Evolutionary conservation across 1,284 basidiomycete species (phyloP).

Genomic region (Apiotrichum gracile): DNA sequence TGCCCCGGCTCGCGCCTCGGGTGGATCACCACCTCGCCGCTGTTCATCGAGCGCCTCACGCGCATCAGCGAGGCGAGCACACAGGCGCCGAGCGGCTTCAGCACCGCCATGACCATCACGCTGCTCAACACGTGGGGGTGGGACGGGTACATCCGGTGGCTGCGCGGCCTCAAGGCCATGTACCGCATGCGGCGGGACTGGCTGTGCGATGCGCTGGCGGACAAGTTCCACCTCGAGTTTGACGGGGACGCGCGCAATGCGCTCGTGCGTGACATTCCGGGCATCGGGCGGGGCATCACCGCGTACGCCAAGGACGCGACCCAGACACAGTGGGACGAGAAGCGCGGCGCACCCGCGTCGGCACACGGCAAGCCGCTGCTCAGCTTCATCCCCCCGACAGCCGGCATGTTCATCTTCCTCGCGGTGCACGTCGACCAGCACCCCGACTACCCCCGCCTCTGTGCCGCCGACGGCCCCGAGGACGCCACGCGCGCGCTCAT

Average conservation of each 20-base stretch:
- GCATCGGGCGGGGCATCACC: slow-evolving; percentile 11
- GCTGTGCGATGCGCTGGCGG: slow-evolving; percentile 44
- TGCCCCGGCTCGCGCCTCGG: slow-evolving; percentile 71
- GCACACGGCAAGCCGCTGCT: slow-evolving; percentile 47
- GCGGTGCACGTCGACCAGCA: slow-evolving; percentile 60
- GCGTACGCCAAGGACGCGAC: slow-evolving; percentile 17
- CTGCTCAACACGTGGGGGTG: slow-evolving; percentile 62
- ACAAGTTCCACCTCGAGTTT: slow-evolving; percentile 45
- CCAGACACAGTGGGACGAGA: slow-evolving; percentile 47
- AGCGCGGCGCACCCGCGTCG: slow-evolving; percentile 35
- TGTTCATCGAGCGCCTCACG: slow-evolving; percentile 63
- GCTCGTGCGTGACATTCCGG: slow-evolving; percentile 16
- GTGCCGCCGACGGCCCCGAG: slow-evolving; percentile 12
- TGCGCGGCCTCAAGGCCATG: slow-evolving; percentile 53
- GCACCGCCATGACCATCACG: slow-evolving; percentile 56
- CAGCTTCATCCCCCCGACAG: slow-evolving; percentile 63
- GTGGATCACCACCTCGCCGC: slow-evolving; percentile 59
- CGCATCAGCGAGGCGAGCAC: slow-evolving; percentile 66
- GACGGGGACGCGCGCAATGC: slow-evolving; percentile 18
- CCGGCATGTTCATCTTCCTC: slow-evolving; percentile 54
- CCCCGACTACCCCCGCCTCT: slow-evolving; percentile 49
- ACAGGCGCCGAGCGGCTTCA: slow-evolving; percentile 68
- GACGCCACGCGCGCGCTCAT: slow-evolving; percentile 33
- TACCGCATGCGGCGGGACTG: slow-evolving; percentile 47
- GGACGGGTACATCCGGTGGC: slow-evolving; percentile 70